phyloP scores from a whole-genome alignment of 352 stramenopile genomes.

The Saprolegnia parasitica region DNA sequence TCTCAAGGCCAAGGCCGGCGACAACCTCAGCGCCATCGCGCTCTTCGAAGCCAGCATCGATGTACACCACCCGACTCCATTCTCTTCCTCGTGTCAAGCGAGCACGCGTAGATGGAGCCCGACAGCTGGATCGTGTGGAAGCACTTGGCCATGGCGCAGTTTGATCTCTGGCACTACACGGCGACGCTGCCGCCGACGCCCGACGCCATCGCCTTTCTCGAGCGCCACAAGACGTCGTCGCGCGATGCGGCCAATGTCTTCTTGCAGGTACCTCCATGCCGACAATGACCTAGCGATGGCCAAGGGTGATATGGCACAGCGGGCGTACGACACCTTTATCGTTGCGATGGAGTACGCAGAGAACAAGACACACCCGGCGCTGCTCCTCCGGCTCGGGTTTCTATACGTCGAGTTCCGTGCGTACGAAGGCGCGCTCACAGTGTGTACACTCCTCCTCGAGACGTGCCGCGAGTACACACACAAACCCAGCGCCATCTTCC shows the following conservation, averaged over 20 bases:
- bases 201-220: conserved; percentile 30
- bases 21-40: conserved; percentile 6
- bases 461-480: conserved; percentile 39
- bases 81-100: neutral
- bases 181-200: conserved; percentile 41
- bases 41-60: conserved; percentile 5
- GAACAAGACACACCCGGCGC: conserved; percentile 54
- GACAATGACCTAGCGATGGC: neutral
- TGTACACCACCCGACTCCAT: neutral
- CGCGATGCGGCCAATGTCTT: conserved; percentile 10
- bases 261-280: neutral
- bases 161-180: conserved; percentile 50
- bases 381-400: conserved; percentile 52
- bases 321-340: conserved; percentile 68
- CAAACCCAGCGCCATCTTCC: conserved; percentile 57
- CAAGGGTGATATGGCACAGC: conserved; percentile 30
- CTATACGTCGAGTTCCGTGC: conserved; percentile 66
- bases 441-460: conserved; percentile 67
- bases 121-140: conserved; percentile 54
- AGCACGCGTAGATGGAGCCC: conserved; percentile 39
- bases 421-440: conserved; percentile 52
- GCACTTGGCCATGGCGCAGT: conserved; percentile 56
- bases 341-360: conserved; percentile 70
- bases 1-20: neutral
- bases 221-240: conserved; percentile 22